Evolutionary conservation across 73 alveolate species (phyloP).

Genomic region (Diophrys appendiculata): DNA sequence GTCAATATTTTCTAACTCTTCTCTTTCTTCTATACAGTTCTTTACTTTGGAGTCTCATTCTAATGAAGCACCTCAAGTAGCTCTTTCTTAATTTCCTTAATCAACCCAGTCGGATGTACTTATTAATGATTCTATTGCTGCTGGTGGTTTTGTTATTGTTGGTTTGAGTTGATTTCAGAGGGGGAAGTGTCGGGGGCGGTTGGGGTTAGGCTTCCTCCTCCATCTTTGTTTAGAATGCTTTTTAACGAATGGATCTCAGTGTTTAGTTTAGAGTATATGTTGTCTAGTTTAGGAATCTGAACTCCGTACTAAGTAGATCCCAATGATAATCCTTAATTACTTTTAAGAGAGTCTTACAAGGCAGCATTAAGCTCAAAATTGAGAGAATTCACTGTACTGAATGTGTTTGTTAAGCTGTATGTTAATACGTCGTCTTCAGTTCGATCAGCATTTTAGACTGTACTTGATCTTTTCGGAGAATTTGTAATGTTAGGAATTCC

Average conservation of each 20-base stretch:
- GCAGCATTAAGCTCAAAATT: neutral
- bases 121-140: too few relatives aligned
- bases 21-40: neutral
- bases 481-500: neutral
- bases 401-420: neutral
- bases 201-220: neutral
- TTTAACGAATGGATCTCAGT: neutral
- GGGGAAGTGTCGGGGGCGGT: too few relatives aligned
- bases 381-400: neutral
- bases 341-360: neutral
- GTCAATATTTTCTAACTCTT: neutral
- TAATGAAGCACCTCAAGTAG: neutral
- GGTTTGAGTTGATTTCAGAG: too few relatives aligned
- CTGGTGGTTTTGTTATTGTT: too few relatives aligned
- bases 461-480: neutral
- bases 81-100: neutral
- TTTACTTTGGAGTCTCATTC: neutral
- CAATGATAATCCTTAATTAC: too few relatives aligned
- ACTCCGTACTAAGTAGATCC: neutral
- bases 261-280: neutral
- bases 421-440: neutral
- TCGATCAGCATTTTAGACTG: neutral
- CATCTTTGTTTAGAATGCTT: neutral
- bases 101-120: neutral
- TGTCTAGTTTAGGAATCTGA: neutral